Evolutionary conservation across 257 asterid genomes (phyloP), one percentile per base, ranked within the genome.

Genomic region (Penstemon davidsonii): DNA sequence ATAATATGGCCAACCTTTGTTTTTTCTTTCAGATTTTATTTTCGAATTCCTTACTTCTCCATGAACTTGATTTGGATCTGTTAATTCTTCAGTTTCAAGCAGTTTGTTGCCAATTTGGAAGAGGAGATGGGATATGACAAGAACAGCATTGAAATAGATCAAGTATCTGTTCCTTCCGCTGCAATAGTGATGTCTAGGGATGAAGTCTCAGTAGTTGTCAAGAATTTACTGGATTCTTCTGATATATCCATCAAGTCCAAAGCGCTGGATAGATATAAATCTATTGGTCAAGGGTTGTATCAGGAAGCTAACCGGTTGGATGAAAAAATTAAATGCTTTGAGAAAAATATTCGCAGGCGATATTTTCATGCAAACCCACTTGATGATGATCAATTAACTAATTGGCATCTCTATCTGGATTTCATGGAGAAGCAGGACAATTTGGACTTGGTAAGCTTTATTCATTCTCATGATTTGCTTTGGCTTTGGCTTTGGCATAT

Each of bases 361-460:
- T 90, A 83, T 81, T 92, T 92, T 79, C 77, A 76, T 73, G 74
- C 67, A 60, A 76, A 74, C 65, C 93, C 97, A 53, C 84, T 92
- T 64, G 97, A 80, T 64, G 88, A 84, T 7, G 81, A 76, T 79
- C 81, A 92, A 77, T 75, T 92, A 68, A 68, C 60, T 64, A 92
- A 80, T 80, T 92, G 98, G 98, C 96, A 92, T 84, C 75, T 62
- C 55, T 92, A 90, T 78, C 91, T 92, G 46, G 89, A 92, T 79
- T 92, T 86, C 69, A 68, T 88, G 8, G 96, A 90, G 81, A 86
- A 84, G 80, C 87, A 85, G 75, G 87, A 81, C 62, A 81, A 90
- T 80, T 82, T 90, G 80, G 90, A 87, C 74, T 82, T 78, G 87
- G 98, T 88, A 80, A 45, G 83, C 60, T 60, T 68, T 67, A 10